Evolutionary conservation across 495 filamentous ascomycete species (phyloP).

Genomic region (Thermochaetoides thermophila): DNA sequence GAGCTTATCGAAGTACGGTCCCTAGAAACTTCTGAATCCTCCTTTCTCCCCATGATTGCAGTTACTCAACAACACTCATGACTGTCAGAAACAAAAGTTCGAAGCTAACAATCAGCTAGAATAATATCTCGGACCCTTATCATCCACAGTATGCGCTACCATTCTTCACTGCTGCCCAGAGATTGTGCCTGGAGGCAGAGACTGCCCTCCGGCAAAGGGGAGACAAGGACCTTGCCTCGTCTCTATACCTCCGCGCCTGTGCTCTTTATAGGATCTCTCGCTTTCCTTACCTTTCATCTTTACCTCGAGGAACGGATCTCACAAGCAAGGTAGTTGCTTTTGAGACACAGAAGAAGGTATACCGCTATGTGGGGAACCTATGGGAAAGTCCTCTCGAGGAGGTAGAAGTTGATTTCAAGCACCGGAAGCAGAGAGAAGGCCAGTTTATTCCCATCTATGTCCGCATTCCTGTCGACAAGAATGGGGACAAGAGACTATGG

Average conservation of each 20-base stretch:
- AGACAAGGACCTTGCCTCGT: constrained; percentile 38
- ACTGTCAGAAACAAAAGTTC: too few species aligned
- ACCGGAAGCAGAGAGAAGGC: constrained; percentile 31
- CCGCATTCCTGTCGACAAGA: constrained; percentile 11
- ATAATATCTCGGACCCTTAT: constrained; percentile 47
- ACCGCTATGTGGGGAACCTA: constrained; percentile 40
- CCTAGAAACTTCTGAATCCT: not conserved
- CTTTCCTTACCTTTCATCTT: constrained; percentile 51
- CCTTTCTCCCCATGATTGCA: not conserved
- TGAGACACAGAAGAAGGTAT: constrained; percentile 50
- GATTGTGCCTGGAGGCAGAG: constrained; percentile 36
- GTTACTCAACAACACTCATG: not conserved
- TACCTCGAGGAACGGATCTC: too few species aligned
- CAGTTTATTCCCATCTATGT: constrained; percentile 34
- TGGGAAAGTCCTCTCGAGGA: constrained; percentile 45
- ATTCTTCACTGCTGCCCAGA: constrained; percentile 44
- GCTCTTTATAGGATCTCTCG: constrained; percentile 60
- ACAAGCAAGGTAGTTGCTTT: constrained; percentile 46
- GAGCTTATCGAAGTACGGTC: constrained; percentile 39
- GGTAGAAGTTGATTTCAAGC: constrained; percentile 42
- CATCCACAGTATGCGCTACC: constrained; percentile 46
- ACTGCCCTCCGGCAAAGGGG: too few species aligned
- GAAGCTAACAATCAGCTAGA: constrained; percentile 16
- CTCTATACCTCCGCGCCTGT: constrained; percentile 54
- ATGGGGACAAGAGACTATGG: constrained; percentile 20